These are phyloP conservation scores for Lojkania enalia DNA, from an alignment of 2,329 filamentous ascomycete genomes.

Conservation along the genomic window DNA sequence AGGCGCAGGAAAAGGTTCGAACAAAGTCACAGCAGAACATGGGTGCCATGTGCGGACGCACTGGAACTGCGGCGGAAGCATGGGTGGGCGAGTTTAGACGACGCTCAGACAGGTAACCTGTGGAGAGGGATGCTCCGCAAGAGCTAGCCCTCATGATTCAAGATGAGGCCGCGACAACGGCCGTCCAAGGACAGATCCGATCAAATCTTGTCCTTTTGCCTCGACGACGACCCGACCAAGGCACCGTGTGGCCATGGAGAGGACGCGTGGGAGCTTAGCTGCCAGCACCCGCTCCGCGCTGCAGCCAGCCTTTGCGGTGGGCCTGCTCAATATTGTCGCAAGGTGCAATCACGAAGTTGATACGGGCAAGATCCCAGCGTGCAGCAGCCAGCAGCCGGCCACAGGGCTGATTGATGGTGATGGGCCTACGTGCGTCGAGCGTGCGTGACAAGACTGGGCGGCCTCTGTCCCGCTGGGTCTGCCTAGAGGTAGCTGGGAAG, in stretches of 20 bases:
- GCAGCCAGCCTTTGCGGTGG: slow-evolving; percentile 9
- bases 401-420: slow-evolving; percentile 16
- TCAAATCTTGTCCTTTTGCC: neutral
- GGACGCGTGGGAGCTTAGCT: slow-evolving; percentile 1
- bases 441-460: slow-evolving; percentile 30
- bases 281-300: slow-evolving; percentile 3
- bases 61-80: slow-evolving; percentile 15
- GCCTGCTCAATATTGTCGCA: slow-evolving; percentile 9
- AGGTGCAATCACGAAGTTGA: neutral
- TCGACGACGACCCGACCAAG: neutral
- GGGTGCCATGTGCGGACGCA: slow-evolving; percentile 44
- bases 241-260: neutral
- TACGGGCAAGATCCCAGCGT: too few relatives aligned
- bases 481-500: slow-evolving; percentile 21
- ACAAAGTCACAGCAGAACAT: slow-evolving; percentile 24
- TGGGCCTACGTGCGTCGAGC: slow-evolving; percentile 7
- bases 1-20: slow-evolving; percentile 3
- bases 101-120: slow-evolving; percentile 16
- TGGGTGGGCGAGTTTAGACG: slow-evolving; percentile 18
- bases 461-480: slow-evolving; percentile 33
- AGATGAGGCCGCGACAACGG: slow-evolving; percentile 4
- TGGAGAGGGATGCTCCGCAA: slow-evolving; percentile 15
- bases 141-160: slow-evolving; percentile 8
- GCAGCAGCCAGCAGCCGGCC: slow-evolving; percentile 2
- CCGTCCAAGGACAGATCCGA: neutral